phyloP scores from a whole-genome alignment of 495 filamentous ascomycete species.

The Penicillium angulare region DNA sequence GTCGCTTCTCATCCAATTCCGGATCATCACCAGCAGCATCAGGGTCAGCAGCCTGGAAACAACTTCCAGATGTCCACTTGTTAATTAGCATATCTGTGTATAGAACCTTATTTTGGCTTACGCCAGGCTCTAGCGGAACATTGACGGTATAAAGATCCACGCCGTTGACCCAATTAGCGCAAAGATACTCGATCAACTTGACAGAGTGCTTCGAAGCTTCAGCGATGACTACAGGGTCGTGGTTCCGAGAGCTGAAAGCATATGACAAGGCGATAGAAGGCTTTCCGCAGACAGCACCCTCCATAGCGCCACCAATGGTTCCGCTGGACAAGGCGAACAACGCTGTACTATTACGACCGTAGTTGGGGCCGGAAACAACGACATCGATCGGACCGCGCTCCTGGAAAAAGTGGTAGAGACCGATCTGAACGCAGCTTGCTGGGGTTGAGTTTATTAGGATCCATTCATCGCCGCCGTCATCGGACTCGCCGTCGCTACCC shows the following conservation, averaged over 20 bases:
- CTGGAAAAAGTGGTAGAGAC: conserved; percentile 81
- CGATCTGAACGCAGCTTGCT: conserved; percentile 86
- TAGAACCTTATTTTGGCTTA: conserved; percentile 65
- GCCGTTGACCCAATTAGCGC: conserved; percentile 66
- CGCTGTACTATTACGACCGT: conserved; percentile 90
- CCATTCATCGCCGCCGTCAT: conserved; percentile 75
- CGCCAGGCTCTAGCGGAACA: conserved; percentile 70
- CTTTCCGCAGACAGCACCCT: conserved; percentile 80
- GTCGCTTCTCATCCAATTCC: conserved; percentile 58
- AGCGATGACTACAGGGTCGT: conserved; percentile 75
- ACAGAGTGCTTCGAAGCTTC: conserved; percentile 69
- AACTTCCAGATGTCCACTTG: conserved; percentile 76
- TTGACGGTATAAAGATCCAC: conserved; percentile 88
- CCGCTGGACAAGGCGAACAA: conserved; percentile 87
- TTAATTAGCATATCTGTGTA: conserved; percentile 87
- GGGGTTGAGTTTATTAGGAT: conserved; percentile 86
- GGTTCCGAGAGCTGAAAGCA: conserved; percentile 78
- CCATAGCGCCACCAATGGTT: conserved; percentile 87
- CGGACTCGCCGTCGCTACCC: conserved; percentile 62
- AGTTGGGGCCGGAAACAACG: conserved; percentile 89
- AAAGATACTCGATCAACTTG: conserved; percentile 73
- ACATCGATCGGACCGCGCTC: conserved; percentile 77
- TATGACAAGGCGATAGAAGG: conserved; percentile 81
- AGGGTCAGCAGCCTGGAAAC: conserved; percentile 67
- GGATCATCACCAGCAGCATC: conserved; percentile 38